Conservation (phyloP, 192 early-diverging fungal genomes). For the Mortierella claussenii region DNA sequence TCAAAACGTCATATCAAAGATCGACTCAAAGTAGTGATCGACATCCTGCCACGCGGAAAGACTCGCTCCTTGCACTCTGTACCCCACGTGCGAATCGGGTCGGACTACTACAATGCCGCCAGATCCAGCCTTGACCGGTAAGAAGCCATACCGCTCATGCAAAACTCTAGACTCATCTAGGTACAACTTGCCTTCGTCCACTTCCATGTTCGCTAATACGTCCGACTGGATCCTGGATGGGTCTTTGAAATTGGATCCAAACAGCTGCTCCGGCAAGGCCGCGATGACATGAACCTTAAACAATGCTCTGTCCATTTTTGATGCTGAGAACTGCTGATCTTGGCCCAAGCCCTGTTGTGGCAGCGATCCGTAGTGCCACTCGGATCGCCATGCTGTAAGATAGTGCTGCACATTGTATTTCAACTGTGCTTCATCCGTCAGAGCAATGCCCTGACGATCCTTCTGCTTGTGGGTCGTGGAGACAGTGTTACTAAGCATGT, state of each 20-base stretch:
- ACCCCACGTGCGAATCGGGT: conserved; percentile 46
- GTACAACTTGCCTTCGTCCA: conserved; percentile 21
- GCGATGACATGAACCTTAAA: conserved; percentile 38
- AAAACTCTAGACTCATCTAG: conserved; percentile 7
- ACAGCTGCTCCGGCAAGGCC: conserved; percentile 17
- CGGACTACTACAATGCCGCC: conserved; percentile 39
- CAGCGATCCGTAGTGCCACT: conserved; percentile 19
- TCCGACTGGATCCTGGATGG: conserved; percentile 31
- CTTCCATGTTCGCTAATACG: conserved; percentile 6
- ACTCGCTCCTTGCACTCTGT: conserved; percentile 27
- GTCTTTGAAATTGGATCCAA: conserved; percentile 15
- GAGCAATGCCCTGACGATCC: not conserved
- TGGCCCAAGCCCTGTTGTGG: not conserved
- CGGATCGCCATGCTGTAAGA: conserved; percentile 23
- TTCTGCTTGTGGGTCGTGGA: conserved; percentile 1
- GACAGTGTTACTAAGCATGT: conserved; percentile 24
- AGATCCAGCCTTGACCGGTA: conserved; percentile 25
- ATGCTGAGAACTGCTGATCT: too few species aligned
- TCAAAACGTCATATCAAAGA: too few species aligned
- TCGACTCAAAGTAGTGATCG: conserved; percentile 22
- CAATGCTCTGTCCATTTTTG: not conserved
- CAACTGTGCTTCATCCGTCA: conserved; percentile 25
- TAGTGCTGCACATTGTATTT: conserved; percentile 16
- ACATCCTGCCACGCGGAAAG: conserved; percentile 42
- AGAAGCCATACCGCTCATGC: conserved; percentile 36